Evolutionary conservation across 2,329 filamentous ascomycete genomes (phyloP), one percentile per base, ranked within the genome.

Genomic region (Xenoacremonium recifei): DNA sequence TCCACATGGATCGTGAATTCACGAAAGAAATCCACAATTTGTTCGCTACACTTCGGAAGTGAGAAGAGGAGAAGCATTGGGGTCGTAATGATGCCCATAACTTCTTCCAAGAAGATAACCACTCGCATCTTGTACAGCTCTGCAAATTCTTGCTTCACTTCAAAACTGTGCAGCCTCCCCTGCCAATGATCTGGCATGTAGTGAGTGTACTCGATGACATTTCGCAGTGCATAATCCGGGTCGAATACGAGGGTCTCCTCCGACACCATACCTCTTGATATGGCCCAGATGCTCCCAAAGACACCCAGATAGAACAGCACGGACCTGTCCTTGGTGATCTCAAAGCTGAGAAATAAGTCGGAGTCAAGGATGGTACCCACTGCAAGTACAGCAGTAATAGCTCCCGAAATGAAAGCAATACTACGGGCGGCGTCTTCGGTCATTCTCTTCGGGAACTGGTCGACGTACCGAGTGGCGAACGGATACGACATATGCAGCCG

Each of bases 1-100:
- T 99, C 93, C 13, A 99, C 92, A 55, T 99, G 91, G 17, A 99
- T 84, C 0, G 93, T 97, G 55, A 97, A 96, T 62, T 99, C 93
- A 29, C 93, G 84, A 72, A 99, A 97, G 67, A 99, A 99, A 67
- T 99, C 93, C 44, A 97, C 85, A 49, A 99, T 85, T 45, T 91
- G 88, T 53, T 97, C 92, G 61, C 87, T 92, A 64, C 88, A 95
- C 54, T 84, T 86, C 1, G 91, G 89, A 23, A 97, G 75, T 47
- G 88, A 91, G 60, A 88, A 85, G 69, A 91, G 87, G 11, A 99
- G 77, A 31, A 99, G 79, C 56, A 96, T 84, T 1, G 93, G 93
- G 0, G 92, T 95, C 43, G 95, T 85, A 40, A 97, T 79, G 62
- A 99, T 95, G 58, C 91, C 92, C 46, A 96, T 67, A 4, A 97